These are phyloP conservation scores for Chiua virens DNA, from an alignment of 768 basidiomycete genomes.

Conservation along the genomic window DNA sequence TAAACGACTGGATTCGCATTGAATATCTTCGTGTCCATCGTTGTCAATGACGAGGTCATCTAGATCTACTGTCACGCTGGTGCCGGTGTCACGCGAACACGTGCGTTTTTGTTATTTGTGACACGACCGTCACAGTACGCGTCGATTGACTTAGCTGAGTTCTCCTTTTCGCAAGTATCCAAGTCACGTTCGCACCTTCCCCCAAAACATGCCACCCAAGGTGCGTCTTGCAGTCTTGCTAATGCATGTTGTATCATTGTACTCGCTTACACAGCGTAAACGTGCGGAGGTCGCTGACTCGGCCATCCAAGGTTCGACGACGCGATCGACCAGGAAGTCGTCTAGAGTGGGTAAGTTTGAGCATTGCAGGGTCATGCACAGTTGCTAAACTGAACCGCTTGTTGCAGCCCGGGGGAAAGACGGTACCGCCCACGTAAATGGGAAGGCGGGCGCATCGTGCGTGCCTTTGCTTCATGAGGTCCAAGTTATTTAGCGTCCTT, in stretches of 20 bases:
- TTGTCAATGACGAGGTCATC: not conserved
- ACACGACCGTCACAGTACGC: constrained; percentile 11
- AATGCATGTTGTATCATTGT: constrained; percentile 9
- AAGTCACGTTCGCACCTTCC: not conserved
- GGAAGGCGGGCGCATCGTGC: constrained; percentile 20
- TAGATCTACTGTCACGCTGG: constrained; percentile 19
- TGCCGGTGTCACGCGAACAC: constrained; percentile 18
- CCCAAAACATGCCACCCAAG: constrained; percentile 37
- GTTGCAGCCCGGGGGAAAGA: constrained; percentile 18
- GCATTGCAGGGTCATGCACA: constrained; percentile 15
- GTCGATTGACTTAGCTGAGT: constrained; percentile 12
- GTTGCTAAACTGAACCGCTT: constrained; percentile 1
- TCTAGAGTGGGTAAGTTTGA: constrained; percentile 33
- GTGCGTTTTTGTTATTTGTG: constrained; percentile 14
- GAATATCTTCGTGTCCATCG: constrained; percentile 62
- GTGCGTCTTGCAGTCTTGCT: constrained; percentile 16
- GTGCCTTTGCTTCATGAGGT: constrained; percentile 10
- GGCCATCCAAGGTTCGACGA: constrained; percentile 27
- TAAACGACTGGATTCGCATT: constrained; percentile 93
- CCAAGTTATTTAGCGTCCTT: constrained; percentile 10
- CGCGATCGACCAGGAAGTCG: constrained; percentile 49
- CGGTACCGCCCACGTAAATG: constrained; percentile 5
- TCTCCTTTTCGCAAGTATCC: constrained; percentile 11
- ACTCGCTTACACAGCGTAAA: constrained; percentile 50
- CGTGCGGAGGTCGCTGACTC: constrained; percentile 46